Conservation (phyloP, 352 stramenopile genomes). For the Globisporangium viniferum region DNA sequence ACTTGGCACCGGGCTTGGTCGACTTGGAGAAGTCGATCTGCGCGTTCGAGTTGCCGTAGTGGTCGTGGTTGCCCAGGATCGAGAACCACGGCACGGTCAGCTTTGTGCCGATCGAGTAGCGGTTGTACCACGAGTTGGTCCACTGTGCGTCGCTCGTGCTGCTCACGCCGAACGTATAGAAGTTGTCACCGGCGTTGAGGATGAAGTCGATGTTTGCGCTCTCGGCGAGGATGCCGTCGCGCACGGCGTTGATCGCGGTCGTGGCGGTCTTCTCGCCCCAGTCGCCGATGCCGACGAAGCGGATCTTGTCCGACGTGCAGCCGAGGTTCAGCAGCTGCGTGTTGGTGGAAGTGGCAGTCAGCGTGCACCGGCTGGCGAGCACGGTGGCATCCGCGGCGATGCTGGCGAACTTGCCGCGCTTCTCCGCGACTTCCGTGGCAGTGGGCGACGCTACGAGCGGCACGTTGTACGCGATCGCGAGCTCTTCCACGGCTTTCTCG, state of each 20-base stretch:
- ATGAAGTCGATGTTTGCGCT: conserved; percentile 30
- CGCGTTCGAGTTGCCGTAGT: conserved; percentile 31
- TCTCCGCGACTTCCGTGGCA: conserved; percentile 20
- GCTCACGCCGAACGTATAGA: conserved; percentile 34
- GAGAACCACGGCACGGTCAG: conserved; percentile 41
- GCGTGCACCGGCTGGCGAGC: conserved; percentile 22
- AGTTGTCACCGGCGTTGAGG: conserved; percentile 41
- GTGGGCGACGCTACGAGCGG: conserved; percentile 23
- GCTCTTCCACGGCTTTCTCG: conserved; percentile 22
- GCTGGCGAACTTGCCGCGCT: conserved; percentile 9
- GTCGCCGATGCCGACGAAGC: conserved; percentile 35
- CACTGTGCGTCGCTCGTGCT: conserved; percentile 28
- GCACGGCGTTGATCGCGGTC: conserved; percentile 26
- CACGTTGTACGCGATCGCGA: conserved; percentile 28
- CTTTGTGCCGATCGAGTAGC: conserved; percentile 30
- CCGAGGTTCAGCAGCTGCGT: conserved; percentile 12
- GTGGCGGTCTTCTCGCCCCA: conserved; percentile 34
- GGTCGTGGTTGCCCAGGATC: conserved; percentile 44
- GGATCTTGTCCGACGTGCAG: conserved; percentile 24
- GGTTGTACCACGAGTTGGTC: conserved; percentile 34
- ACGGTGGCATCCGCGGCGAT: conserved; percentile 2
- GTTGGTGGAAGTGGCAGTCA: conserved; percentile 19
- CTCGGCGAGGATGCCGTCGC: conserved; percentile 29
- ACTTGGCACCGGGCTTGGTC: conserved; percentile 23
- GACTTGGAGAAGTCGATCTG: conserved; percentile 31